These are phyloP conservation scores for Ustilago nuda DNA, from an alignment of 1,284 basidiomycete species.

Conservation along the genomic window DNA sequence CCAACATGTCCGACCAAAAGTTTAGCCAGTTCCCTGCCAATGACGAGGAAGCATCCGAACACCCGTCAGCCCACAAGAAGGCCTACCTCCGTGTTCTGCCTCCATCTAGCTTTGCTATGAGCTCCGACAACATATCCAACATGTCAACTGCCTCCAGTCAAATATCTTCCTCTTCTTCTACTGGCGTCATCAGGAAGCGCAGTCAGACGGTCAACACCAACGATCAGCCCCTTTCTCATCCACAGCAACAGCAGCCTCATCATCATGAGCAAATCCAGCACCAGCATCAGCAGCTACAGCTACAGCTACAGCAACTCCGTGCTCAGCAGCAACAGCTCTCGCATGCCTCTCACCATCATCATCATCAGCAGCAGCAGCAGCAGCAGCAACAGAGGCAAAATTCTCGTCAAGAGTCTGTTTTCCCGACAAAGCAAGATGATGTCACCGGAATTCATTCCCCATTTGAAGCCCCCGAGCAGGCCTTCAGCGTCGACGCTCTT, in stretches of 20 bases:
- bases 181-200: slow-evolving; percentile 26
- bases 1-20: slow-evolving; percentile 46
- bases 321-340: slow-evolving; percentile 15
- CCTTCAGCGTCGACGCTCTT: slow-evolving; percentile 54
- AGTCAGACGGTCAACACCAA: slow-evolving; percentile 29
- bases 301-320: too few species aligned
- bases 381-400: slow-evolving; percentile 1
- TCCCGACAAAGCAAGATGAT: slow-evolving; percentile 3
- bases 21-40: slow-evolving; percentile 21
- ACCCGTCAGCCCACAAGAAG: slow-evolving; percentile 20
- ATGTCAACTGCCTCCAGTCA: slow-evolving; percentile 37
- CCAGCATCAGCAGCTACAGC: slow-evolving; percentile 10
- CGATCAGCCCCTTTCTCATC: slow-evolving; percentile 14
- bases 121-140: slow-evolving; percentile 36
- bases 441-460: slow-evolving; percentile 20
- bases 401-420: slow-evolving; percentile 12
- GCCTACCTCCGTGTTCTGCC: slow-evolving; percentile 30
- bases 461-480: slow-evolving; percentile 21
- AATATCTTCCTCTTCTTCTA: slow-evolving; percentile 38
- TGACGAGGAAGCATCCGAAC: slow-evolving; percentile 12
- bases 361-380: slow-evolving; percentile 14
- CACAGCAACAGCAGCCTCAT: slow-evolving; percentile 20
- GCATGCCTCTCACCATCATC: neutral
- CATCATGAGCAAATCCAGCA: slow-evolving; percentile 29
- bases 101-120: slow-evolving; percentile 30